Percentiles rank a stretch among this genome's conserved stretches.
These are phyloP conservation scores for Suillus subaureus DNA, from an alignment of 768 basidiomycete genomes.

Conservation along the genomic window DNA sequence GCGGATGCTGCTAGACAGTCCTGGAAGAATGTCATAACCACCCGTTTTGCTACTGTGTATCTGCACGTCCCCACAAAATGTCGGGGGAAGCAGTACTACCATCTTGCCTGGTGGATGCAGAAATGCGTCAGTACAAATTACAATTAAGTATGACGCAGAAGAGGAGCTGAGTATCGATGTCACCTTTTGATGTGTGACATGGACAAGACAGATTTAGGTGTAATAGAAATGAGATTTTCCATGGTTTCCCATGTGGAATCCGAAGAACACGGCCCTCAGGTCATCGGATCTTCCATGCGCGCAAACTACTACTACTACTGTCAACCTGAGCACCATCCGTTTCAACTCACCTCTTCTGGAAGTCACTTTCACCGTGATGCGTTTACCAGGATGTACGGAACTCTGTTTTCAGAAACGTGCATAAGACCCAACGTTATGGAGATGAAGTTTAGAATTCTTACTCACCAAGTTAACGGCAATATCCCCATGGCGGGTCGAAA, in stretches of 20 bases:
- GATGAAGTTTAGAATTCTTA: conserved; percentile 2
- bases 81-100: conserved; percentile 37
- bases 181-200: neutral
- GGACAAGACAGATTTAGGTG: conserved; percentile 15
- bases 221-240: neutral
- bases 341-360: conserved; percentile 10
- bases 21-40: conserved; percentile 37
- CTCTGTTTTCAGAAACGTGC: conserved; percentile 13
- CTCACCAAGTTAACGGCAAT: conserved; percentile 27
- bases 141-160: neutral
- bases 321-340: neutral
- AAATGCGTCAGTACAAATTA: conserved; percentile 2
- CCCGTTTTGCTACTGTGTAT: conserved; percentile 35
- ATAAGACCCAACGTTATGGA: conserved; percentile 6
- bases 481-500: conserved; percentile 38
- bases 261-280: neutral
- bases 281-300: neutral
- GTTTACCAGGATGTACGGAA: conserved; percentile 6
- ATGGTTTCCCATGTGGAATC: conserved; percentile 1
- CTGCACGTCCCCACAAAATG: conserved; percentile 41
- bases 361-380: conserved; percentile 8
- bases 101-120: conserved; percentile 33
- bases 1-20: conserved; percentile 30
- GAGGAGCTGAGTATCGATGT: neutral
- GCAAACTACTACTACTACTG: neutral